Evolutionary conservation across 345 rosid species (phyloP).

Genomic region (Euclidium syriacum): DNA sequence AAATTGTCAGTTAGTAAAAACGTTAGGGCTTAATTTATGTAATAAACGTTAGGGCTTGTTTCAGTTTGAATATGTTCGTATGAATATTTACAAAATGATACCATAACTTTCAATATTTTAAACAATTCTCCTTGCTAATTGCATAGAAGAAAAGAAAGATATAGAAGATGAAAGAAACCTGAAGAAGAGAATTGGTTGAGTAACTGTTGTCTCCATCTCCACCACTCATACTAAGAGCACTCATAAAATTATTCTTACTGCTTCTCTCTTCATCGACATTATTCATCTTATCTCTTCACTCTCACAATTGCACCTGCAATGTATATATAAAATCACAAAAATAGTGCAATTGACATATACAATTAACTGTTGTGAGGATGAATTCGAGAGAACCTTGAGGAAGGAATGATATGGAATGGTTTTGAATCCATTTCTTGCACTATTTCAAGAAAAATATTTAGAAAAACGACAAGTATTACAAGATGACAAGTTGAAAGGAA

Average conservation of each 20-base stretch:
- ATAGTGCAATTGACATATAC: no score
- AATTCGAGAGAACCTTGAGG: no score
- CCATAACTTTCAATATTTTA: no score
- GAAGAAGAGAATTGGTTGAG: slow-evolving; percentile 24
- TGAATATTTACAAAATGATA: no score
- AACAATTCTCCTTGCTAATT: no score
- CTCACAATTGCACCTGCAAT: neutral
- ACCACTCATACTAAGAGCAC: slow-evolving; percentile 12
- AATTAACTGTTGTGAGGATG: neutral
- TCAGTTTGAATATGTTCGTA: no score
- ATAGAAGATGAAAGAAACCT: slow-evolving; percentile 10
- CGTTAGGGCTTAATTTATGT: no score
- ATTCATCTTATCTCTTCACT: neutral
- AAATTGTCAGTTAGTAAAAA: no score
- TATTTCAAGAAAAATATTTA: neutral
- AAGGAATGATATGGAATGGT: neutral
- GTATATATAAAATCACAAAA: neutral
- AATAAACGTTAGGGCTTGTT: neutral
- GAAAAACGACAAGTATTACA: neutral
- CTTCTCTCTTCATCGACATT: neutral
- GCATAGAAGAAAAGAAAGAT: no score
- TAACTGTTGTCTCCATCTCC: slow-evolving; percentile 29
- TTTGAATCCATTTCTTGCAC: slow-evolving; percentile 13
- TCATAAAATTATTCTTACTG: neutral
- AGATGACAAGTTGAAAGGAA: neutral